Base-by-base conservation (phyloP, 2,329 filamentous ascomycete genomes). In the Chaetomiaceae sp. region DNA sequence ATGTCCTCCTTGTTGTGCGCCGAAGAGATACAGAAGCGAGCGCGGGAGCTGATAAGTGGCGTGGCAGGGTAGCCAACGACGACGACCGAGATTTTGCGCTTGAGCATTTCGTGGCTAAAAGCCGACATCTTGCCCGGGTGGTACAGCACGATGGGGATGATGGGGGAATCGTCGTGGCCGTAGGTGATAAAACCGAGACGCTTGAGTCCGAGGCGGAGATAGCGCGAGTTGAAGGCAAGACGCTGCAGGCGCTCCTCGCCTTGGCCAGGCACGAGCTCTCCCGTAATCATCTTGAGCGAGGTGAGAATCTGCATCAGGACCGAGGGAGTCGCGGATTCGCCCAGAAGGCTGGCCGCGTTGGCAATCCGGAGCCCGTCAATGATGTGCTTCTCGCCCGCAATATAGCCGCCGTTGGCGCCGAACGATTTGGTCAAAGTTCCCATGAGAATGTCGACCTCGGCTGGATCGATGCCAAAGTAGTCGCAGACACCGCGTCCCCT, bases 91-190 rank as follows among this genome's bases (percentile, higher is more conserved):
- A 99, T 97, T 72, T 96, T 97, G 66, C 94, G 89, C 74, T 89
- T 89, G 56, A 97, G 82, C 94, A 99, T 97, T 71, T 97, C 94
- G 68, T 96, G 94, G 45, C 90, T 96, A 72, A 99, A 99, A 54
- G 94, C 92, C 4, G 92, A 89, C 79, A 99, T 96, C 75, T 99
- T 99, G 64, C 89, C 94, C n/a, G 94, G 94, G 73, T 97, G 90
- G 78, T 96, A 99, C 25, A 99, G 84, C 66, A 96, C 81, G 61
- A 99, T 72, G 49, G 94, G 94, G 62, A 99, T 90, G 63, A 99
- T 97, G 52, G 94, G 94, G 5, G 91, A 96, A 73, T 99, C 94
- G 67, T 99, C 94, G 69, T 97, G 91, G 57, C 94, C 94, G 67
- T 95, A 96, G 50, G 96, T 87, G 67, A 99, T 99, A 74, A 90